phyloP scores from a whole-genome alignment of 1,284 basidiomycete genomes.

The Apiotrichum siamense region DNA sequence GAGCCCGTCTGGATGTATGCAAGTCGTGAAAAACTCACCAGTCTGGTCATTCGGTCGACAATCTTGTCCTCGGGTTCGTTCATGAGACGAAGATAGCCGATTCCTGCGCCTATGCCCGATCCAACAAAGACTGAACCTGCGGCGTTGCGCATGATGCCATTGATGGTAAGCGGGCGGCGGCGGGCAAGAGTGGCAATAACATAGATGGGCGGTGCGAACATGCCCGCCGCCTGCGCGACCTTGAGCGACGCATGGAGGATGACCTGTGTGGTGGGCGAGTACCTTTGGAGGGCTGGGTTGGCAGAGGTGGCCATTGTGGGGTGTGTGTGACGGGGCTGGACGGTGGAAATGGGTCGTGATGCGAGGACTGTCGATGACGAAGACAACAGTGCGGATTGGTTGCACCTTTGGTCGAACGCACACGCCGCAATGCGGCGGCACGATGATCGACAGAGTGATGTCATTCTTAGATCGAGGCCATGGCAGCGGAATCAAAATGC shows the following conservation, averaged over 20 bases:
- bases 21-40: conserved; percentile 29
- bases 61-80: conserved; percentile 29
- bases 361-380: background rate
- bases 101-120: conserved; percentile 20
- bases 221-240: conserved; percentile 34
- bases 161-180: conserved; percentile 27
- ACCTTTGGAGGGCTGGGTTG: conserved; percentile 22
- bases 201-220: conserved; percentile 39
- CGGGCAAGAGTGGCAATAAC: conserved; percentile 26
- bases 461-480: too few species aligned
- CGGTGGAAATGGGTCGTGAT: background rate
- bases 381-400: background rate
- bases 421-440: background rate
- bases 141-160: conserved; percentile 24
- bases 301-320: conserved; percentile 31
- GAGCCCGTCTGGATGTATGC: background rate
- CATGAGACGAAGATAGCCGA: conserved; percentile 25
- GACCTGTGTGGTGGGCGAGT: conserved; percentile 27
- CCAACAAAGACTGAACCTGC: conserved; percentile 21
- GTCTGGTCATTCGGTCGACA: conserved; percentile 24
- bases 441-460: too few species aligned
- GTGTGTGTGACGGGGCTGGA: background rate
- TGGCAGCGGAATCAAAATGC: too few species aligned
- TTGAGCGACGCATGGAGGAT: conserved; percentile 31
- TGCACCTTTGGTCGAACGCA: background rate